phyloP scores from a whole-genome alignment of 2,329 filamentous ascomycete genomes.

The Cercospora brassicicola region DNA sequence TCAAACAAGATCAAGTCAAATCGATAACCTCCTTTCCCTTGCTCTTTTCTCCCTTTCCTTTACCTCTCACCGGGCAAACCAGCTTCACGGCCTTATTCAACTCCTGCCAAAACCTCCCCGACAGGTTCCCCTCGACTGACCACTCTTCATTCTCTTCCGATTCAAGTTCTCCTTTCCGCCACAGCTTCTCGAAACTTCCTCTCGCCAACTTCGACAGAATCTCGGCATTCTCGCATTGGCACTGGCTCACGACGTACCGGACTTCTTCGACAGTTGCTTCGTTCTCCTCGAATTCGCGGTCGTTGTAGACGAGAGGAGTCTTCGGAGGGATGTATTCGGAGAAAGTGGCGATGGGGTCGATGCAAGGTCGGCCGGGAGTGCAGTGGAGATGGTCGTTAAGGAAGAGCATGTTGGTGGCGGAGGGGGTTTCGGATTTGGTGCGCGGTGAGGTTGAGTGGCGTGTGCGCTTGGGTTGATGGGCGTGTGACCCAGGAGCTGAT shows the following conservation, averaged over 20 bases:
- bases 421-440: neutral
- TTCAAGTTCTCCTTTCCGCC: neutral
- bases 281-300: neutral
- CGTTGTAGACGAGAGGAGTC: neutral
- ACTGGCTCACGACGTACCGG: constrained; percentile 9
- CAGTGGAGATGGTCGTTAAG: neutral
- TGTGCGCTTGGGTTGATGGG: neutral
- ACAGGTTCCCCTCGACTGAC: constrained; percentile 1
- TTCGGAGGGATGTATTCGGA: neutral
- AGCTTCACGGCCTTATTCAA: constrained; percentile 3
- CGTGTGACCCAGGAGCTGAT: neutral
- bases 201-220: neutral
- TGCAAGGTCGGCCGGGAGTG: neutral
- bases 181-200: neutral
- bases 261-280: constrained; percentile 4
- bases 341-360: neutral
- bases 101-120: neutral
- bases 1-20: neutral
- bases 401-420: neutral
- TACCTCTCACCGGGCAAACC: neutral
- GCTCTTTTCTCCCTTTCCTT: too few relatives aligned
- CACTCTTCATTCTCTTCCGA: neutral
- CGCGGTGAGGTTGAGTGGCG: neutral
- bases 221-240: constrained; percentile 11
- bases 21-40: neutral